Base-by-base conservation (phyloP, 139 green algal species). In the Coelastrella sp. region DNA sequence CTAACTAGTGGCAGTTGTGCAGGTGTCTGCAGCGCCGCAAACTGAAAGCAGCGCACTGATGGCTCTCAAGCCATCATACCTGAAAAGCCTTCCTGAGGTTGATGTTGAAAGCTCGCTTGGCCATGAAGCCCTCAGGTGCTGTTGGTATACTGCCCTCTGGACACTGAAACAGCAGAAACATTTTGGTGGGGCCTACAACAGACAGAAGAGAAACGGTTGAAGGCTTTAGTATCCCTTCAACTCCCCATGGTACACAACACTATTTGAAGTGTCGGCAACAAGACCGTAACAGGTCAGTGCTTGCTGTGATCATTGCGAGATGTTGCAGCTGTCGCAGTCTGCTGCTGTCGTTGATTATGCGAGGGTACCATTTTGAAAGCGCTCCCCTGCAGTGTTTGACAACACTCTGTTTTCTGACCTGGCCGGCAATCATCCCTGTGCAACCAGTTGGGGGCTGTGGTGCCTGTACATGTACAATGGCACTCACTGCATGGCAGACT, bases 71-170 rank as follows among this genome's bases (percentile, higher is more conserved):
- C 32, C 32, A 47, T 47, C 74, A 32, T 19, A 88, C 83, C 83
- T 88, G 68, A 8, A 88, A 88, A 73, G 58, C 83, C 83, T 71
- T 88, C 16, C 68, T 59, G 4, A 88, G 68, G 83, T 88, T 88
- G 14, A 88, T 80, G 66, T 19, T 88, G 83, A 88, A 88, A 3
- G 54, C 83, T 3, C 83, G 17, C 68, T 68, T 66, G 54, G 54
- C 54, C 60, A 73, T 14, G 22, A 80, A 88, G 83, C 83, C 83
- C 83, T 88, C 23, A 20, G 83, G 83, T 7, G 23, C 54, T 6
- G 20, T 68, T 57, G 5, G 8, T 54, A 88, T 10, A 8, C 32
- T n/a, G 23, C 83, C 83, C 54, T 88, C 83, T 11, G 60, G 83
- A 5, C 66, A 20, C 47, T 68, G 47, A 14, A 80, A 88, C 54